Base-by-base conservation (phyloP, 2,329 filamentous ascomycete species). In the Pyrenochaeta sp. region DNA sequence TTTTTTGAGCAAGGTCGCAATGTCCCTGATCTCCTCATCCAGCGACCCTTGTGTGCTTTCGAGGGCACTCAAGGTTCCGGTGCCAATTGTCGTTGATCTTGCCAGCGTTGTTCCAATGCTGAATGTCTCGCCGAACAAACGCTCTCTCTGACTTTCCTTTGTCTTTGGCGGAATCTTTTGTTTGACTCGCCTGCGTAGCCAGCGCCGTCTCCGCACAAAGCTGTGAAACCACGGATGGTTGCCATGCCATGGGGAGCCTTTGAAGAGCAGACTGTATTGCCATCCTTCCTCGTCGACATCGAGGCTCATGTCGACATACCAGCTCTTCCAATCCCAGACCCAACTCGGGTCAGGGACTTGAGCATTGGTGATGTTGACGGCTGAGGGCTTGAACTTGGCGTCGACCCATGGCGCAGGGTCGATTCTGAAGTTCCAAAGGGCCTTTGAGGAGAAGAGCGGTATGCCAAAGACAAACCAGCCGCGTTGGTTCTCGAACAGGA, bases 401-500 rank as follows among this genome's bases (percentile, higher is more conserved):
- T 91, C 96, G 35, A 92, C 90, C 94, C 94, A 99, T 1, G 91
- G 79, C 6, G 88, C 73, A 0, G 92, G 90, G 64, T 99, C 94
- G 35, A 96, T 82, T 48, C 89, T 88, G 23, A 96, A 85, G 41
- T 71, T 71, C 67, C 67, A 69, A 1, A 99, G 80, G 2, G 92
- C 93, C 51, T 86, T 87, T 6, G 85, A 82, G 1, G 92, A 96
- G 76, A 96, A 99, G n/a, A 95, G 80, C 0, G 92, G 86, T 9
- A 91, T 82, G 19, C 94, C 93, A 61, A 93, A 97, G 50, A 96
- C 78, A 65, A 96, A 96, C 26, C 84, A 86, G 8, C 94, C 94
- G 44, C 94, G 83, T 74, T 99, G 89, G 65, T 99, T 99, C 70
- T 99, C 94, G 71, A 96, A 97, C 0, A 99, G 78, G 4, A 97